Percentiles rank a stretch among this genome's conserved stretches.
Evolutionary conservation across 805 yeast genomes (phyloP).

Genomic region (Candida sonorensis): DNA sequence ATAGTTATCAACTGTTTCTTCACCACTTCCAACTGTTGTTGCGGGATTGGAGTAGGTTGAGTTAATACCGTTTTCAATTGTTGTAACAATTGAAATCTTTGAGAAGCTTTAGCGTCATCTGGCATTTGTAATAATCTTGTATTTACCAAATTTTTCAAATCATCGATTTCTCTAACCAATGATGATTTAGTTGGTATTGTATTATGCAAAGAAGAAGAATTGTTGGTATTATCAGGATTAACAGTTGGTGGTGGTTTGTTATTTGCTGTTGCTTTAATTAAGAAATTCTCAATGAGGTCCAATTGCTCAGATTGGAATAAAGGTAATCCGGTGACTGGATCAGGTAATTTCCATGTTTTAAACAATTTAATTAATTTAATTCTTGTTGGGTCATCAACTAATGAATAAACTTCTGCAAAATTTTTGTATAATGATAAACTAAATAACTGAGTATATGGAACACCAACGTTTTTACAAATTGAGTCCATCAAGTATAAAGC

Average conservation of each 20-base stretch:
- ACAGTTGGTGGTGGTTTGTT: slow-evolving; percentile 17
- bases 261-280: slow-evolving; percentile 51
- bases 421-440: slow-evolving; percentile 62
- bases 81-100: slow-evolving; percentile 36
- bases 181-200: slow-evolving; percentile 11
- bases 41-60: slow-evolving; percentile 20
- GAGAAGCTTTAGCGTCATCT: slow-evolving; percentile 34
- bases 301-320: slow-evolving; percentile 68
- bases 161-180: slow-evolving; percentile 27
- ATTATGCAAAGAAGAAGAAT: background rate
- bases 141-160: slow-evolving; percentile 37
- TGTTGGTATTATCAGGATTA: slow-evolving; percentile 1
- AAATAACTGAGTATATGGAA: slow-evolving; percentile 79
- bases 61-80: slow-evolving; percentile 36
- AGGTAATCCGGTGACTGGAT: slow-evolving; percentile 53
- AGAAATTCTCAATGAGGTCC: slow-evolving; percentile 65
- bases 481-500: slow-evolving; percentile 85
- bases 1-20: slow-evolving; percentile 26
- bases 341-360: slow-evolving; percentile 80
- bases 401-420: slow-evolving; percentile 71
- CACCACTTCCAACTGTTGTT: slow-evolving; percentile 25
- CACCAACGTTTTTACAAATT: slow-evolving; percentile 83
- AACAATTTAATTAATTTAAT: slow-evolving; percentile 69
- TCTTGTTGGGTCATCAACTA: slow-evolving; percentile 71
- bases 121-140: slow-evolving; percentile 30